phyloP scores from a whole-genome alignment of 2,329 filamentous ascomycete genomes.

The Fusarium sp. region DNA sequence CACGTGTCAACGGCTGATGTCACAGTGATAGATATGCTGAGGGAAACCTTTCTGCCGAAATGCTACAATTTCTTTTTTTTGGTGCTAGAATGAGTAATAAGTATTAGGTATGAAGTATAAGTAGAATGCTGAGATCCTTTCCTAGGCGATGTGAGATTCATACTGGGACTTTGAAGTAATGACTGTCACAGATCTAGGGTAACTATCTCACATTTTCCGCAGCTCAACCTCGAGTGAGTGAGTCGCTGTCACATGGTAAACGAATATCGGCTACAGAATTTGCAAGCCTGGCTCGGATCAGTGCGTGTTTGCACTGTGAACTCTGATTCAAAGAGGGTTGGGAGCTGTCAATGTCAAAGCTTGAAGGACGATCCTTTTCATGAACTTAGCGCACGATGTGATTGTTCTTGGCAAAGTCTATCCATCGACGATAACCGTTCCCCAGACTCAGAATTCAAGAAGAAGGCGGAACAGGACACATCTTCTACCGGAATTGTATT shows the following conservation, averaged over 20 bases:
- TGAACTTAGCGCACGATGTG: slow-evolving; percentile 1
- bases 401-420: slow-evolving; percentile 18
- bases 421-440: neutral
- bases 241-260: slow-evolving; percentile 39
- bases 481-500: neutral
- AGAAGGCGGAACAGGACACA: neutral
- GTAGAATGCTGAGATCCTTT: too few relatives aligned
- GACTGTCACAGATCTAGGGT: slow-evolving; percentile 10
- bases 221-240: too few relatives aligned
- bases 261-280: slow-evolving; percentile 16
- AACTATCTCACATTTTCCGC: slow-evolving; percentile 1
- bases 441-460: neutral
- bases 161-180: too few relatives aligned
- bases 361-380: neutral
- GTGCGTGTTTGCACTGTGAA: slow-evolving; percentile 9
- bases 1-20: slow-evolving; percentile 46
- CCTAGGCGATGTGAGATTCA: too few relatives aligned
- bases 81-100: too few relatives aligned
- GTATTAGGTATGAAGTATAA: too few relatives aligned
- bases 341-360: slow-evolving; percentile 15
- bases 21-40: slow-evolving; percentile 19
- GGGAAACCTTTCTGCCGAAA: neutral
- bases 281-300: neutral
- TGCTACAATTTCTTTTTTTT: neutral
- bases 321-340: neutral